Conservation (phyloP, 2,329 filamentous ascomycete species). For the Beauveria australis region DNA sequence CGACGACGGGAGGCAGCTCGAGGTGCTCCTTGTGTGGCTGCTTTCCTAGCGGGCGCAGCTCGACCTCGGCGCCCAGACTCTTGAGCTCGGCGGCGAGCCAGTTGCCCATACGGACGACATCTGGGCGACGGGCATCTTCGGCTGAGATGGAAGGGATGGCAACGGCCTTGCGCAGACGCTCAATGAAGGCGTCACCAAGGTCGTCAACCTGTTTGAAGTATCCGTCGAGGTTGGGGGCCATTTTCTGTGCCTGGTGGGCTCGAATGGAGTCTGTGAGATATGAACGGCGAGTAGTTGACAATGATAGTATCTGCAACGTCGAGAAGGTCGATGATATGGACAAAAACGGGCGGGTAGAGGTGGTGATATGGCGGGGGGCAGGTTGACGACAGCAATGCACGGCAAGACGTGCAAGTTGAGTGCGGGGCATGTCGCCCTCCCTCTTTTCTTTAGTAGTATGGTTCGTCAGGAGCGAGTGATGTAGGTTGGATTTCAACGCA, state of each 20-base stretch:
- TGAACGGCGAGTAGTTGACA: conserved; percentile 20
- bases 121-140: conserved; percentile 76
- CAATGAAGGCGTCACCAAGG: conserved; percentile 74
- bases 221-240: conserved; percentile 83
- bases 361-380: conserved; percentile 1
- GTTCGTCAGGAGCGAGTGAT: neutral
- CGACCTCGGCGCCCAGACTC: conserved; percentile 74
- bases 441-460: neutral
- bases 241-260: conserved; percentile 58
- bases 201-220: conserved; percentile 90
- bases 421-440: conserved; percentile 13
- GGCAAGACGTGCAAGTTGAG: conserved; percentile 12
- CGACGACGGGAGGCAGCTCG: conserved; percentile 83
- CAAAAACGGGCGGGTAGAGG: neutral
- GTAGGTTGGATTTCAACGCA: neutral
- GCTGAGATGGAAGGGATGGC: conserved; percentile 95
- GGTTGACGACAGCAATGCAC: conserved; percentile 10
- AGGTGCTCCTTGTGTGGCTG: conserved; percentile 87
- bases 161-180: conserved; percentile 82
- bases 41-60: conserved; percentile 80
- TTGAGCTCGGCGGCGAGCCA: conserved; percentile 80
- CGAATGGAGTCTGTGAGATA: conserved; percentile 48
- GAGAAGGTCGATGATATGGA: neutral
- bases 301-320: neutral
- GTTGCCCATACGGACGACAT: conserved; percentile 95